Evolutionary conservation across 1,284 basidiomycete species (phyloP).

Genomic region (Boletus hoseneyae): DNA sequence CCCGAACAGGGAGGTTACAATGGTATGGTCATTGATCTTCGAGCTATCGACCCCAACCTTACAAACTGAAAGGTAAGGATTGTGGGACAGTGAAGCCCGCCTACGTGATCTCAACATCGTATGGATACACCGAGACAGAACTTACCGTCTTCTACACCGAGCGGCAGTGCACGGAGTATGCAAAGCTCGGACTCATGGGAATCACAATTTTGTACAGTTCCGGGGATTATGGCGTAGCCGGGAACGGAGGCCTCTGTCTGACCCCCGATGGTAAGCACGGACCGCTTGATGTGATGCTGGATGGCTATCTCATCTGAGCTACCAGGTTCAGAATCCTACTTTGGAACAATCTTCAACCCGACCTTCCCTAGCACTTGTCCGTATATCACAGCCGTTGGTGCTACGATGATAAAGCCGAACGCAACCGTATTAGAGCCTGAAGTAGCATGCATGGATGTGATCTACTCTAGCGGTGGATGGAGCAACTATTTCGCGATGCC

Average conservation of each 20-base stretch:
- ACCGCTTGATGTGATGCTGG: not conserved
- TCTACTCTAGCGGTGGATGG: constrained; percentile 45
- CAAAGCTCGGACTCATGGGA: too few species aligned
- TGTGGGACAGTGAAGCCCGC: constrained; percentile 47
- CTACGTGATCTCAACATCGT: too few species aligned
- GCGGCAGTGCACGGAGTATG: too few species aligned
- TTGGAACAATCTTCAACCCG: constrained; percentile 45
- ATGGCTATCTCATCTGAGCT: not conserved
- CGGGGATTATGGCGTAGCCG: too few species aligned
- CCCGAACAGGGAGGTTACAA: constrained; percentile 39
- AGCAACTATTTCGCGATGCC: constrained; percentile 31
- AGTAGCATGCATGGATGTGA: constrained; percentile 27
- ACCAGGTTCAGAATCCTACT: not conserved
- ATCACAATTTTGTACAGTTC: too few species aligned
- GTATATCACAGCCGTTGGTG: constrained; percentile 46
- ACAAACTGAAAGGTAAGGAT: constrained; percentile 31
- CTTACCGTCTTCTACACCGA: too few species aligned
- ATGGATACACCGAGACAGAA: too few species aligned
- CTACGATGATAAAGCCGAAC: constrained; percentile 41
- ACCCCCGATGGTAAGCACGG: constrained; percentile 18
- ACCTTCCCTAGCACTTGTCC: constrained; percentile 44
- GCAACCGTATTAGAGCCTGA: constrained; percentile 10
- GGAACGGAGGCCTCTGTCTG: too few species aligned
- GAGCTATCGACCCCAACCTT: not conserved
- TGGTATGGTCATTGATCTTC: constrained; percentile 1